These are phyloP conservation scores for Boletus subcaerulescens DNA, from an alignment of 768 basidiomycete genomes.

Conservation along the genomic window DNA sequence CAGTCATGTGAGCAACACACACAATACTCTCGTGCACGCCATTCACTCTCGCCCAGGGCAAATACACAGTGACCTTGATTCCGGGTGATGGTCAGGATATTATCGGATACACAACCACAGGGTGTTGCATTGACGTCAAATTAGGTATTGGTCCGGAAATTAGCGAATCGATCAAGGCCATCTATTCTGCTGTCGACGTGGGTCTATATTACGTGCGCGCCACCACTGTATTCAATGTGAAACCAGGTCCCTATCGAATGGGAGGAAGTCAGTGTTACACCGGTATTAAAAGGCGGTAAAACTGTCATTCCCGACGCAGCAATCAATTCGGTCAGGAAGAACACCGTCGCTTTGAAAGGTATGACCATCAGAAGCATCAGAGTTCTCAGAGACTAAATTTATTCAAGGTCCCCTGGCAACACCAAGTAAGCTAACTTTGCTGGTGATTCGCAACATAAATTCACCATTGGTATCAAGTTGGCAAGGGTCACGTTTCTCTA, in stretches of 20 bases:
- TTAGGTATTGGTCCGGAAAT: slow-evolving; percentile 99
- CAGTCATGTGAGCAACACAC: slow-evolving; percentile 59
- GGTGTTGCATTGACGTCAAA: slow-evolving; percentile 15
- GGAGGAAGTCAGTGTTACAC: slow-evolving; percentile 98
- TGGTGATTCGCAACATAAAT: slow-evolving; percentile 3
- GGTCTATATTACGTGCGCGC: slow-evolving; percentile 13
- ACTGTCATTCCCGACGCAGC: slow-evolving; percentile 94
- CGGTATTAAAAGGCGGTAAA: slow-evolving; percentile 91
- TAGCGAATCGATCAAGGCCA: slow-evolving; percentile 90
- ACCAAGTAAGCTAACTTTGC: slow-evolving; percentile 65
- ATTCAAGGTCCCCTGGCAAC: slow-evolving; percentile 86
- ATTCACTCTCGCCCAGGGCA: slow-evolving; percentile 57
- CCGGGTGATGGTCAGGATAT: slow-evolving; percentile 81
- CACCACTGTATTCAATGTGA: slow-evolving; percentile 10
- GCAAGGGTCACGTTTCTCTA: slow-evolving; percentile 97
- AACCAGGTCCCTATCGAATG: slow-evolving; percentile 92
- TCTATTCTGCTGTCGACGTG: slow-evolving; percentile 87
- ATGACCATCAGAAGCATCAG: slow-evolving; percentile 14
- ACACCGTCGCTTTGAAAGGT: slow-evolving; percentile 98
- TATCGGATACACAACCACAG: slow-evolving; percentile 5
- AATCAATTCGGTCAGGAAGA: slow-evolving; percentile 89
- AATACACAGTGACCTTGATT: slow-evolving; percentile 94
- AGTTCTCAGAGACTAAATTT: slow-evolving; percentile 9
- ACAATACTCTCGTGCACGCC: background rate
- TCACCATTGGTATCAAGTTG: slow-evolving; percentile 54